phyloP scores from a whole-genome alignment of 106 monocot species.

The Acorus gramineus region DNA sequence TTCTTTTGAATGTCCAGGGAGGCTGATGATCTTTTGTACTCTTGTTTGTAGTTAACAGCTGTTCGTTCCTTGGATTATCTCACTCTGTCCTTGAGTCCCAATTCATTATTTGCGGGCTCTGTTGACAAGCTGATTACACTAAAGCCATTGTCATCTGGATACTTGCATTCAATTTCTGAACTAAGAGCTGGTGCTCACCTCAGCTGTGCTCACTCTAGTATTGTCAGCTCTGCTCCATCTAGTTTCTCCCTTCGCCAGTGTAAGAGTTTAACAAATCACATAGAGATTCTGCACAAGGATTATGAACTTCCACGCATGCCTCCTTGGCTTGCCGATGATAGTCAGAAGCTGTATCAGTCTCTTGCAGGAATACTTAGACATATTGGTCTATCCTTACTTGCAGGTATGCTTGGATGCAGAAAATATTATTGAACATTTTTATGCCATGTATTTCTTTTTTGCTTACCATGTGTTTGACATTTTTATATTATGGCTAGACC shows the following conservation, averaged over 20 bases:
- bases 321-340: slow-evolving; percentile 76
- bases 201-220: slow-evolving; percentile 12
- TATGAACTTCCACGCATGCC: slow-evolving; percentile 76
- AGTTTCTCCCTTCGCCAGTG: slow-evolving; percentile 24
- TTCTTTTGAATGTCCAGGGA: no score
- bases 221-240: slow-evolving; percentile 10
- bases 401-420: slow-evolving; percentile 41
- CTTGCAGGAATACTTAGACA: slow-evolving; percentile 85
- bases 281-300: slow-evolving; percentile 5
- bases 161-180: slow-evolving; percentile 81
- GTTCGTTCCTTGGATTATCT: slow-evolving; percentile 54
- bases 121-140: slow-evolving; percentile 59
- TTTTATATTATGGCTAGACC: slow-evolving; percentile 27
- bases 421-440: not conserved
- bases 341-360: slow-evolving; percentile 56
- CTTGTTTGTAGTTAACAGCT: slow-evolving; percentile 40
- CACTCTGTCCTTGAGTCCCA: slow-evolving; percentile 48
- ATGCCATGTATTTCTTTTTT: slow-evolving; percentile 2
- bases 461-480: not conserved
- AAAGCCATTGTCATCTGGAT: slow-evolving; percentile 75
- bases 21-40: no score
- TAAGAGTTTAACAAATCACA: slow-evolving; percentile 8
- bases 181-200: slow-evolving; percentile 44
- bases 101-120: slow-evolving; percentile 72
- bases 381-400: slow-evolving; percentile 49